Evolutionary conservation across 2,329 filamentous ascomycete species (phyloP), one percentile per base, ranked within the genome.

Genomic region (Trichoderma sp.): DNA sequence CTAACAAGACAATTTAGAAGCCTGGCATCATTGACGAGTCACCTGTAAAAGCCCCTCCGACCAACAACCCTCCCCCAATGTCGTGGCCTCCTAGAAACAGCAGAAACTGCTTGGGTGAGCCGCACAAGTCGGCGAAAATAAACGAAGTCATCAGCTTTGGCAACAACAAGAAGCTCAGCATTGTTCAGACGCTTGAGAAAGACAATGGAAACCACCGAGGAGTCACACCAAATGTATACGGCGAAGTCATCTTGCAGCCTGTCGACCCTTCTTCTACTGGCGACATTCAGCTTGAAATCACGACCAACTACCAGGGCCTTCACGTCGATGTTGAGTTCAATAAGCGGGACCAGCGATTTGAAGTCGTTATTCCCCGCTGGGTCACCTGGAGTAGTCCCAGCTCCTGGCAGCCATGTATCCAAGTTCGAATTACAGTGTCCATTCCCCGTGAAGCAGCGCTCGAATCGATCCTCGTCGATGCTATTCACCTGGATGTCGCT

Each of bases 341-440:
- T 66, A 74, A 78, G 15, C 74, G 77, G 0, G 43, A 73, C 0
- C 85, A 88, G 73, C 34, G 50, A 3, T 78, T 88, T 70, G 73
- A 76, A 17, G 73, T 88, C 28, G 77, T 73, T 12, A 81, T 84
- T 2, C 85, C 85, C 0, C 75, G 75, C 36, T 75, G 71, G 11
- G 68, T 84, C 61, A 74, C 78, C 2, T 81, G 81, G 77, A 80
- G 80, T 75, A 64, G 73, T 15, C 66, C 74, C 3, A 36, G 73
- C 13, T 39, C 36, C 36, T 69, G 74, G 2, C 73, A 76, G 8
- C 84, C 85, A 1, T 88, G 87, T 74, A 79, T 88, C 23, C 82
- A 84, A 72, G 79, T 88, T 71, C 82, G 81, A 12, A 79, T 81
- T 17, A 88, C 85, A 3, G 76, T 87, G 55, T 85, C 82, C 80